Evolutionary conservation across 352 stramenopile species (phyloP).

Genomic region (Phytophthora pini): DNA sequence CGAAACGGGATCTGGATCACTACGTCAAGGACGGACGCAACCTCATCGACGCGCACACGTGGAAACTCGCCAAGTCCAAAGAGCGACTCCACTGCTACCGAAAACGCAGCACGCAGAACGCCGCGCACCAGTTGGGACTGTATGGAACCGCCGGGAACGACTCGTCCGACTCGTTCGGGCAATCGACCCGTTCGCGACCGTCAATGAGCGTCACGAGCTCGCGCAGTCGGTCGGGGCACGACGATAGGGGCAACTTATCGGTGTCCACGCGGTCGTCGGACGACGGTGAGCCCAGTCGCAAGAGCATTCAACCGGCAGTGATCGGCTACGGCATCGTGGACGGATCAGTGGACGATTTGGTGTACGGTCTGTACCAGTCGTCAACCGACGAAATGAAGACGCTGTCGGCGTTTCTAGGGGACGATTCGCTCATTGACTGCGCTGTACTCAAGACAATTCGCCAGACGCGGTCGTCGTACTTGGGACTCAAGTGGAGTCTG

Average conservation of each 20-base stretch:
- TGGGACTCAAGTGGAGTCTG: constrained; percentile 81
- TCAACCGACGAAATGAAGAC: constrained; percentile 70
- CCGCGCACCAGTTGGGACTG: constrained; percentile 45
- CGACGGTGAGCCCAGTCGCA: constrained; percentile 46
- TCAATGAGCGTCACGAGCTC: constrained; percentile 40
- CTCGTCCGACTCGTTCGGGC: constrained; percentile 30
- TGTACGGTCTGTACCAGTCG: constrained; percentile 61
- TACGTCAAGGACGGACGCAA: constrained; percentile 65
- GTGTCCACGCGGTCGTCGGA: constrained; percentile 40
- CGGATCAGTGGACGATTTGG: constrained; percentile 56
- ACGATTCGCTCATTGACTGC: constrained; percentile 70
- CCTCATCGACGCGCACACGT: constrained; percentile 63
- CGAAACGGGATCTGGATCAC: constrained; percentile 57
- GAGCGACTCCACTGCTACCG: constrained; percentile 71
- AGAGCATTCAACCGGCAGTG: constrained; percentile 51
- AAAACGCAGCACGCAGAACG: constrained; percentile 36
- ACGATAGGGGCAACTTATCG: constrained; percentile 26
- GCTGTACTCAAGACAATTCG: constrained; percentile 68
- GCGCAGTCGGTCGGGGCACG: constrained; percentile 31
- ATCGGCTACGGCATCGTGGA: constrained; percentile 58
- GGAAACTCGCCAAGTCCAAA: constrained; percentile 76
- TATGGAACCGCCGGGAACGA: constrained; percentile 32
- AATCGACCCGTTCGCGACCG: constrained; percentile 32
- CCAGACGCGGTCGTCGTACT: constrained; percentile 57
- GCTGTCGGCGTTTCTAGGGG: constrained; percentile 48